phyloP scores from a whole-genome alignment of 2,329 filamentous ascomycete genomes.

The Hypoxylon sp. region DNA sequence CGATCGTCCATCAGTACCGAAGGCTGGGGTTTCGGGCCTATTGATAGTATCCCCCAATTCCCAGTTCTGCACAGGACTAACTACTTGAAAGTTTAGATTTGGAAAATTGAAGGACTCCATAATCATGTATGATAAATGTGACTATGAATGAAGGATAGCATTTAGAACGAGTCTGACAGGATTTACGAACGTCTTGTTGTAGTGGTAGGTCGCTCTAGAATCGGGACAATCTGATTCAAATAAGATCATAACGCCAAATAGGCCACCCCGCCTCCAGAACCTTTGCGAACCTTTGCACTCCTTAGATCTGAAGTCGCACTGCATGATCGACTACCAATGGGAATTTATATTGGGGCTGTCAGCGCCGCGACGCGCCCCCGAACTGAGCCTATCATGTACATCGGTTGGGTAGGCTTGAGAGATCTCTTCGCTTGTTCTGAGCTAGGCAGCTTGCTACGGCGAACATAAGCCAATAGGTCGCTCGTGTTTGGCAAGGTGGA shows the following conservation, averaged over 20 bases:
- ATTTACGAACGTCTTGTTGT: background rate
- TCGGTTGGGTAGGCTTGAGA: too few relatives aligned
- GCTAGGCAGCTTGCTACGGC: too few relatives aligned
- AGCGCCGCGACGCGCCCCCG: background rate
- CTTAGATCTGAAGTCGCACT: background rate
- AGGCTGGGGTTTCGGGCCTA: background rate
- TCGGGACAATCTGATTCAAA: background rate
- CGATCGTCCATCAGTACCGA: background rate
- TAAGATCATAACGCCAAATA: background rate
- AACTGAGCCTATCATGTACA: background rate
- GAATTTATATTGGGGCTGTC: background rate
- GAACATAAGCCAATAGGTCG: too few relatives aligned
- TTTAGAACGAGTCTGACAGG: background rate
- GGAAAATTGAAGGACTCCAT: background rate
- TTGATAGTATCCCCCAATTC: background rate
- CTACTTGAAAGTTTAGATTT: background rate
- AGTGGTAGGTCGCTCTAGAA: too few relatives aligned
- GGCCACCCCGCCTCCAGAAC: background rate
- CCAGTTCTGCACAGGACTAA: background rate
- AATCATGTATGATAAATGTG: background rate
- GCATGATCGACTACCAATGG: background rate
- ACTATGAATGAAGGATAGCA: background rate
- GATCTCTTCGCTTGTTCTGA: too few relatives aligned
- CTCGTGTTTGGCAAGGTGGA: too few relatives aligned
- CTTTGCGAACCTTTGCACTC: constrained; percentile 3